Base-by-base conservation (phyloP, 768 basidiomycete species). In the Calocybe cyanea region DNA sequence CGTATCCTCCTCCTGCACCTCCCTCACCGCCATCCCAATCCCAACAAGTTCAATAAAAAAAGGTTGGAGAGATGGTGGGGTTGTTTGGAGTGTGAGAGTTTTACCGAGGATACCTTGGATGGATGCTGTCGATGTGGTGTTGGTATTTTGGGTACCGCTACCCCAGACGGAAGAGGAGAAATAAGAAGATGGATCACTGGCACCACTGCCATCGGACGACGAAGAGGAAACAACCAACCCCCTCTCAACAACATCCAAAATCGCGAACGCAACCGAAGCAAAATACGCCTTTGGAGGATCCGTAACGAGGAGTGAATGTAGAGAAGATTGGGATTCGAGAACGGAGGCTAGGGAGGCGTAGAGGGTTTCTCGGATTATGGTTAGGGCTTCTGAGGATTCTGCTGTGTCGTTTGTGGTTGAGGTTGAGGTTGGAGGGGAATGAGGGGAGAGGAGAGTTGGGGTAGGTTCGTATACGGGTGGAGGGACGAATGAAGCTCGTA, bases 341-440 rank as follows among this genome's bases (percentile, higher is more conserved):
- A 76, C 80, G 51, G 88, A 87, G 0, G 75, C 88, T 2, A 92
- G 71, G 2, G 87, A 78, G 0, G 90, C 87, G 62, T 92, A 93
- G 14, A 93, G 75, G 0, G 90, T 91, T 63, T 93, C 89, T 20
- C 91, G 85, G 48, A 93, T 92, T 57, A 86, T 82, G 78, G 52
- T 92, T 85, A 77, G 17, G 75, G 67, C 13, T 71, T 68, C 0
- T 71, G 54, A 19, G 78, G 64, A 24, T 77, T 60, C 4, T 73
- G 66, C 0, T 67, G 71, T 35, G 14, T 35, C 17, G 7, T 35
- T 35, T 38, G 25, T 17, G 68, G 36, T 49, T 17, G 58, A 42
- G 3, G 57, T 49, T 19, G 48, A 34, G 24, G 46, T 49, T 4
- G 33, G 51, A 11, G 28, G 40, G 2, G 38, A 57, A 7, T 51